Evolutionary conservation across 345 rosid genomes (phyloP), one percentile per base, ranked within the genome.

Genomic region (Geranium brycei): DNA sequence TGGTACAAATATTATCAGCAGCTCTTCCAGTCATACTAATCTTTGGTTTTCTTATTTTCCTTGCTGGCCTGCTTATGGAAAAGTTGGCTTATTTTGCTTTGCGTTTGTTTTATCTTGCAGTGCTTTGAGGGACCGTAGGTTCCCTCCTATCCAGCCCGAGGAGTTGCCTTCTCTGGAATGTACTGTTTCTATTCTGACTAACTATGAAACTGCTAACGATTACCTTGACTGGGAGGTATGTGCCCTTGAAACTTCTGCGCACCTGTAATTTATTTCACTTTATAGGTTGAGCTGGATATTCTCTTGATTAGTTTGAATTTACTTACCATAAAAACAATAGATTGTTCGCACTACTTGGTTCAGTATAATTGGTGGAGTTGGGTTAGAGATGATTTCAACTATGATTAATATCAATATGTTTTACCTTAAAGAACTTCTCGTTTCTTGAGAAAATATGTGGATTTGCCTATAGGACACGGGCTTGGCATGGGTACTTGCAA

Each of bases 171-270:
- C 60, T 63, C 75, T 95, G 70, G 96, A 91, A 68, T 95, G 99
- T 71, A 88, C 99, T 1, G 97, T 95, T 63, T 95, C 99, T 30
- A 73, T 95, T 74, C 64, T 91, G 71, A 77, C 95, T 69, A 69
- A 88, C 75, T 91, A 87, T 80, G 97, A 91, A 82, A 67, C 62
- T 64, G 93, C 86, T 80, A 76, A 84, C 69, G 76, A 76, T 77
- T 85, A 88, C 79, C 89, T 87, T 75, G 97, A 88, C 66, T 95
- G 97, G 99, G 99, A 95, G 97, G 99, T 87, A 78, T 69, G 79
- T 31, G 35, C 13, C 58, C 57, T 67, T 67, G 35, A 12, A 70
- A 68, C 53, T 41, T 72, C 57, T 31, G 58, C 59, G 38, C 10
- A 35, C 4, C 5, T 35, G 41, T 4, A 35, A 35, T 7, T 35